These are phyloP conservation scores for Leishmania mexicana DNA, from an alignment of 208 protist genomes.

Conservation along the genomic window DNA sequence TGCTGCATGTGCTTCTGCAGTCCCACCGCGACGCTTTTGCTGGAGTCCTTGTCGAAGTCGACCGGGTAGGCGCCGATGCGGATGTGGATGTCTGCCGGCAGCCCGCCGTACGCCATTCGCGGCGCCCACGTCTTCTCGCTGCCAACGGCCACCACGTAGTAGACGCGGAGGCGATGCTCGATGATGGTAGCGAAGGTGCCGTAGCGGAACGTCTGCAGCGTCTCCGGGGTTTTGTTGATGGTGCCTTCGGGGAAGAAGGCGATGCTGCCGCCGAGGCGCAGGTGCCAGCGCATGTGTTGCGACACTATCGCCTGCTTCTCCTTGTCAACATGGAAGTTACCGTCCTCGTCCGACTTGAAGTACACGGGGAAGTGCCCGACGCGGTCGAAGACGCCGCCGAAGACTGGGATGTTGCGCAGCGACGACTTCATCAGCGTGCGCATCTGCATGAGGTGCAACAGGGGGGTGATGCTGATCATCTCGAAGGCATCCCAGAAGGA, in stretches of 20 bases:
- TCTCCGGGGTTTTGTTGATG: constrained; percentile 55
- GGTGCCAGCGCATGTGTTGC: constrained; percentile 34
- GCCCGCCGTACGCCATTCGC: constrained; percentile 37
- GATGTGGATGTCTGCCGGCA: constrained; percentile 48
- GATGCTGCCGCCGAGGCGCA: constrained; percentile 42
- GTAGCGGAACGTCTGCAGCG: constrained; percentile 53
- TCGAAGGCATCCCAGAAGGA: constrained; percentile 66
- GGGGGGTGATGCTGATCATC: constrained; percentile 33
- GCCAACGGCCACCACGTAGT: constrained; percentile 49
- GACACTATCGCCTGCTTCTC: constrained; percentile 51
- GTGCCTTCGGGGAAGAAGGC: constrained; percentile 64
- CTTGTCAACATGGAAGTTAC: constrained; percentile 61
- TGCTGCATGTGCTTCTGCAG: constrained; percentile 43
- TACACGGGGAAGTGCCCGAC: constrained; percentile 82
- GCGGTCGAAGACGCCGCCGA: constrained; percentile 52
- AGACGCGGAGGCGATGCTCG: constrained; percentile 47
- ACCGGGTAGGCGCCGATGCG: constrained; percentile 39
- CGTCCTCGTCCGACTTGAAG: constrained; percentile 69
- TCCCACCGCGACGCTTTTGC: constrained; percentile 27
- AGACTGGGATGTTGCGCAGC: constrained; percentile 55
- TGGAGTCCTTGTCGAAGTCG: constrained; percentile 35
- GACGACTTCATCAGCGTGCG: constrained; percentile 61
- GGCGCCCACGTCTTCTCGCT: constrained; percentile 61
- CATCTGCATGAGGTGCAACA: constrained; percentile 32
- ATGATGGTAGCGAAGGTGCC: constrained; percentile 63